Evolutionary conservation across 306 rosid species (phyloP).

Genomic region (Senna tora): DNA sequence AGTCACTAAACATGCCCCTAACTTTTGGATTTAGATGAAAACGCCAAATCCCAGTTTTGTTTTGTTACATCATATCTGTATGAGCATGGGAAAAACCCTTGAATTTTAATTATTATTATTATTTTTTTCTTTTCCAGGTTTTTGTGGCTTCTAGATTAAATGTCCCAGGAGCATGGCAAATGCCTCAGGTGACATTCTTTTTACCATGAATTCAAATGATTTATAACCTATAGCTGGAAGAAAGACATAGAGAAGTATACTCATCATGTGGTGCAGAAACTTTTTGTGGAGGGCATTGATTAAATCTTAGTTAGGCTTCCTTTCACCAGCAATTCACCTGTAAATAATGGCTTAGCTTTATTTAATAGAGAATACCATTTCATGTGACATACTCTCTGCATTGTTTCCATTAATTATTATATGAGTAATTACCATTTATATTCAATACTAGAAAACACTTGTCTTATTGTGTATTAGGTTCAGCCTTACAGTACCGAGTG

Average conservation of each 20-base stretch:
- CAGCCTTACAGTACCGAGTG: background rate
- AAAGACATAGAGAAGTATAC: background rate
- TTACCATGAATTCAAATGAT: constrained; percentile 3
- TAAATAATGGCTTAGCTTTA: background rate
- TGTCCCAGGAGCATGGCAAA: constrained; percentile 99
- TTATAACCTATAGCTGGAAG: background rate
- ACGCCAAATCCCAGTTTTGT: background rate
- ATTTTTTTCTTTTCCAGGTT: constrained; percentile 53
- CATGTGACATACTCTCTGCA: background rate
- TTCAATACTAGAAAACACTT: background rate
- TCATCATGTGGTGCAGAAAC: background rate
- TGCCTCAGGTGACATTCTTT: constrained; percentile 84
- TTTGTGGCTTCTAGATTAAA: constrained; percentile 94
- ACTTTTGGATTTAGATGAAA: too few species aligned
- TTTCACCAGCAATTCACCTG: constrained; percentile 1
- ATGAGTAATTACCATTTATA: constrained; percentile 2
- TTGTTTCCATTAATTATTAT: background rate
- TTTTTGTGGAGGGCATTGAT: constrained; percentile 8
- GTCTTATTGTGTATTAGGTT: constrained; percentile 7
- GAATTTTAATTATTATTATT: constrained; percentile 19
- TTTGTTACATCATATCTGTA: constrained; percentile 15
- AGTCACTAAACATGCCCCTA: too few species aligned
- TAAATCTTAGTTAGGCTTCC: background rate
- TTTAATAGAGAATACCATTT: background rate
- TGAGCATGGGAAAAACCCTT: constrained; percentile 2